These are phyloP conservation scores for Argentina anserina DNA, from an alignment of 306 rosid species.

Conservation along the genomic window DNA sequence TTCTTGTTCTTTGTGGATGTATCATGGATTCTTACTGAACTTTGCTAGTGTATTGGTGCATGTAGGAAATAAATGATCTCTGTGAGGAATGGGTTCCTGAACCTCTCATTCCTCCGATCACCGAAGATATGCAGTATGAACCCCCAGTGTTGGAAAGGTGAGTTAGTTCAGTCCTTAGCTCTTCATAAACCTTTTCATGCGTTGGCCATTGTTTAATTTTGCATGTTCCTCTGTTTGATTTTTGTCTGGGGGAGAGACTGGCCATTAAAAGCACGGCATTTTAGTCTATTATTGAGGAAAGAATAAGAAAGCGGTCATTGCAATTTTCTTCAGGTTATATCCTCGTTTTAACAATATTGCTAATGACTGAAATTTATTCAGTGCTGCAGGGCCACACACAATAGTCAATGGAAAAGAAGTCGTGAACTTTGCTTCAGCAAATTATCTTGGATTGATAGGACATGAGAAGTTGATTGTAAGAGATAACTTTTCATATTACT, in stretches of 20 bases:
- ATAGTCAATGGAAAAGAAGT: conserved; percentile 78
- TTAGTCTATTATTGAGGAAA: not conserved
- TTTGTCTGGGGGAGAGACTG: not conserved
- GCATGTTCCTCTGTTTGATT: not conserved
- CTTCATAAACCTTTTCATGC: not conserved
- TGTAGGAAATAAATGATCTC: conserved; percentile 87
- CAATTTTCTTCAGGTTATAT: not conserved
- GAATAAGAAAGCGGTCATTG: not conserved
- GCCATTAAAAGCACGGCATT: not conserved
- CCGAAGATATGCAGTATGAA: conserved; percentile 61
- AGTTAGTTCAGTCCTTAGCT: conserved; percentile 39
- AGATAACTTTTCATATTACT: conserved; percentile 22
- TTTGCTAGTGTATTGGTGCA: not conserved
- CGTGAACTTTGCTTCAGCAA: conserved; percentile 92
- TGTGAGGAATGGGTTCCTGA: conserved; percentile 97
- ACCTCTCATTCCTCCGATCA: conserved; percentile 78
- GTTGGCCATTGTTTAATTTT: not conserved
- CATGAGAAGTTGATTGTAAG: conserved; percentile 82
- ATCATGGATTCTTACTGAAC: conserved; percentile 1
- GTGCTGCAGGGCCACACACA: conserved; percentile 95
- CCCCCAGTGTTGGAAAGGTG: conserved; percentile 96
- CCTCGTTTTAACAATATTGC: conserved; percentile 7
- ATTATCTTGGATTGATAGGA: conserved; percentile 92
- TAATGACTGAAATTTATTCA: conserved; percentile 44
- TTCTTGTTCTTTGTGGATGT: not conserved